Conservation (phyloP, 495 filamentous ascomycete species). For the Pyrenopolyporus hunteri region DNA sequence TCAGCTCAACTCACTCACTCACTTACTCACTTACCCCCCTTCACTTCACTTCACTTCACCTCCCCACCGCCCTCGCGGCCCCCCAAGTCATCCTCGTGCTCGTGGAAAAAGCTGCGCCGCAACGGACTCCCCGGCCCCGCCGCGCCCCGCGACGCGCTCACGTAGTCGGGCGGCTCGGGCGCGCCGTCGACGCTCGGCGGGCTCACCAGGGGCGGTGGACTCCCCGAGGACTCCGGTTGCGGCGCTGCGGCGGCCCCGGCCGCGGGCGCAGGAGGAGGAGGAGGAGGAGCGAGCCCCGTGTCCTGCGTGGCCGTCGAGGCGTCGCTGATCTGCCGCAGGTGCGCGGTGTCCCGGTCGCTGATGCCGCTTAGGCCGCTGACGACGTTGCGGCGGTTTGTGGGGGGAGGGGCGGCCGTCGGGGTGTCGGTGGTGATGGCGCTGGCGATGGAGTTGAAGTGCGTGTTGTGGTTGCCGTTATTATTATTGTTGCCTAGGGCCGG, state of each 20-base stretch:
- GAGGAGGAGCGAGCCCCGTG: neutral
- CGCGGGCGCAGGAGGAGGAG: too few relatives aligned
- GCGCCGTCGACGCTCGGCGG: conserved; percentile 36
- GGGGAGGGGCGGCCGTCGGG: conserved; percentile 6
- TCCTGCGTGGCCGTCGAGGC: conserved; percentile 31
- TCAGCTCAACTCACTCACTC: too few relatives aligned
- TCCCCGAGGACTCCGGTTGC: too few relatives aligned
- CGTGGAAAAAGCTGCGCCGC: conserved; percentile 47
- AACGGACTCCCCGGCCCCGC: conserved; percentile 25
- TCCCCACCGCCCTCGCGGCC: neutral
- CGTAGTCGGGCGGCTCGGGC: conserved; percentile 34
- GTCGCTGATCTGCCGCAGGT: conserved; percentile 56
- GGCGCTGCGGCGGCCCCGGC: conserved; percentile 16
- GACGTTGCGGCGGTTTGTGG: conserved; percentile 29
- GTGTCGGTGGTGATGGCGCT: conserved; percentile 24
- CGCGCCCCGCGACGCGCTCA: conserved; percentile 19
- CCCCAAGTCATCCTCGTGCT: conserved; percentile 44
- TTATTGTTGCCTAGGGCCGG: conserved; percentile 34
- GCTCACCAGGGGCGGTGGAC: conserved; percentile 29
- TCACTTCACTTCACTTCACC: neutral
- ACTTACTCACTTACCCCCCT: too few relatives aligned
- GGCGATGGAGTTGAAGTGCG: conserved; percentile 30
- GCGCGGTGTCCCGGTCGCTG: conserved; percentile 49
- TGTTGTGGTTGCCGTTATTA: conserved; percentile 8
- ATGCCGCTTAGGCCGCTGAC: conserved; percentile 51